Evolutionary conservation across 257 asterid species (phyloP), one percentile per base, ranked within the genome.

Genomic region (Penstemon eatonii): DNA sequence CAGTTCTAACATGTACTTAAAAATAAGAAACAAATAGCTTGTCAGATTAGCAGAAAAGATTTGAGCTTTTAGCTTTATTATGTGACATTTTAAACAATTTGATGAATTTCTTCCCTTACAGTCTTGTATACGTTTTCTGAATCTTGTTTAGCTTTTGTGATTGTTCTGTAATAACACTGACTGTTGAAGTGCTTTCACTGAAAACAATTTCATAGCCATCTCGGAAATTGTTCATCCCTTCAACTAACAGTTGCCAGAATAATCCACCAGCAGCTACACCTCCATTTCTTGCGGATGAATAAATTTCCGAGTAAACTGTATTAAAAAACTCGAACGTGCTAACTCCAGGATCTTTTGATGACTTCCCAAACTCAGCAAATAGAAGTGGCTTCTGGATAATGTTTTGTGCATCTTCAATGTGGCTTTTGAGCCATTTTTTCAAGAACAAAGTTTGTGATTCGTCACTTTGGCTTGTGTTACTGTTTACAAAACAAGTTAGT

Each of bases 151-250:
- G 83, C 65, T 66, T 81, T 18, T 61, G 47, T 12, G 92, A 84
- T 54, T 87, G 83, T 13, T 75, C 76, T 4, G 73, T 44, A 4
- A 89, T 87, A 41, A 87, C 18, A 8, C 13, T 44, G 0, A 83
- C 68, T 1, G 89, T 83, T 3, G 89, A 76, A 43, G 85, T 81
- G 76, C 80, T 79, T 41, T 84, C 83, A 19, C 70, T 69, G 37
- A 84, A 81, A 7, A 87, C 66, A 1, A 87, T 67, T 63, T 82
- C 95, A n/a, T 85, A 87, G 4, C 95, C 95, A 50, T 85, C 96
- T 0, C 82, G 77, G 5, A 77, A 57, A 54, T 75, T 56, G 52
- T 84, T 85, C 89, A 81, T 76, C 38, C 87, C 90, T 44, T 75
- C 68, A 1, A 67, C 49, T 52, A 85, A 70, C 25, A 87, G 80